phyloP scores from a whole-genome alignment of 371 early-diverging fungal species.

The Circinella minor region DNA sequence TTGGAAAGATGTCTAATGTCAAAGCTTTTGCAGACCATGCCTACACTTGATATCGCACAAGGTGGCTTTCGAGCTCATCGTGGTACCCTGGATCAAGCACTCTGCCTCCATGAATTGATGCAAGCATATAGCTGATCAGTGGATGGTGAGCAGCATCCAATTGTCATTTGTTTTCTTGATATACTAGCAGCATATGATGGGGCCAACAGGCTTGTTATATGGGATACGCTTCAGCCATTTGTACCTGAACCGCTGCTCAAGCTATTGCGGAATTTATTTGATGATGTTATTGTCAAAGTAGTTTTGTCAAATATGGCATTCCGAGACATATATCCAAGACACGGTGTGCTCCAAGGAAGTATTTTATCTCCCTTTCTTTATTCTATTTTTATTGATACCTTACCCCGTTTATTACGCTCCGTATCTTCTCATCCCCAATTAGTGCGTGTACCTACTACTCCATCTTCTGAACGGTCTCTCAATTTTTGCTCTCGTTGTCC shows the following conservation, averaged over 20 bases:
- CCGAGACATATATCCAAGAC: slow-evolving; percentile 12
- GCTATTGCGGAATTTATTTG: slow-evolving; percentile 22
- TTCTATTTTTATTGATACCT: slow-evolving; percentile 27
- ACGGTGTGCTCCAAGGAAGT: slow-evolving; percentile 31
- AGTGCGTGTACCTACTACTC: too few species aligned
- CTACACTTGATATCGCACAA: slow-evolving; percentile 24
- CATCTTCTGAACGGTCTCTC: neutral
- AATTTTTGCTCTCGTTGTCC: neutral
- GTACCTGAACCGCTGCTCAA: neutral
- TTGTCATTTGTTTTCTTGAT: slow-evolving; percentile 28
- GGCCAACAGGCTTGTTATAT: slow-evolving; percentile 19
- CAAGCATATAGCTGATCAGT: neutral
- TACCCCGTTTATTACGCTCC: slow-evolving; percentile 17
- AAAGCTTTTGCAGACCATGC: slow-evolving; percentile 6
- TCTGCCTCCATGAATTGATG: slow-evolving; percentile 24
- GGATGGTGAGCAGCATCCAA: slow-evolving; percentile 1
- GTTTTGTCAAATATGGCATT: slow-evolving; percentile 11
- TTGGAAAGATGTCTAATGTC: slow-evolving; percentile 17
- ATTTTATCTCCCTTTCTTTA: slow-evolving; percentile 31
- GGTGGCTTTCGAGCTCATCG: slow-evolving; percentile 24
- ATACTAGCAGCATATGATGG: slow-evolving; percentile 30
- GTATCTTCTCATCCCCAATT: neutral
- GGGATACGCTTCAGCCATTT: slow-evolving; percentile 11
- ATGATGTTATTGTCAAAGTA: slow-evolving; percentile 17
- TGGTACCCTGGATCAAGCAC: slow-evolving; percentile 28